Evolutionary conservation across 441 rosid species (phyloP).

Genomic region (Adansonia madagascariensis): DNA sequence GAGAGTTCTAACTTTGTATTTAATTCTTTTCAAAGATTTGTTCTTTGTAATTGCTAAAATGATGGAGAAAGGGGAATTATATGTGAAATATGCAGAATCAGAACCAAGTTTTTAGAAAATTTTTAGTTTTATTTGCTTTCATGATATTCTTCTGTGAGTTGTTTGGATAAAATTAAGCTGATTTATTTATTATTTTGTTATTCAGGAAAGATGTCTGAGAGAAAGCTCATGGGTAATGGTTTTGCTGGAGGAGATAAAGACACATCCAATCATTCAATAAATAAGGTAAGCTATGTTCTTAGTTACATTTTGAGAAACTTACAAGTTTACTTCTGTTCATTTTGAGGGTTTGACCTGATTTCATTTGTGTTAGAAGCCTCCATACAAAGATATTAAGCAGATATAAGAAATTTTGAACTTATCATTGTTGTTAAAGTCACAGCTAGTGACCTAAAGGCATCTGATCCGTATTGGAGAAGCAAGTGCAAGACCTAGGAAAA

Average conservation of each 20-base stretch:
- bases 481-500: neutral
- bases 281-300: conserved; percentile 38
- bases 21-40: conserved; percentile 9
- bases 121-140: neutral
- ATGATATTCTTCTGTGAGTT: neutral
- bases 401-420: neutral
- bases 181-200: conserved; percentile 3
- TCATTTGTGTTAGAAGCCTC: neutral
- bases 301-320: neutral
- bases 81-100: conserved; percentile 8
- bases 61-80: neutral
- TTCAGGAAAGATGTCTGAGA: conserved; percentile 43
- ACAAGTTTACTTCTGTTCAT: neutral
- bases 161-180: conserved; percentile 13
- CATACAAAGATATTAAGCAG: neutral
- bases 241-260: conserved; percentile 34
- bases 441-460: neutral
- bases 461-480: neutral
- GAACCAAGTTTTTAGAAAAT: neutral
- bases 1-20: neutral
- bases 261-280: conserved; percentile 28
- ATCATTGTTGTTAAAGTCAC: too few relatives aligned
- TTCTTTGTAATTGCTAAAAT: neutral
- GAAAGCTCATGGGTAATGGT: conserved; percentile 34
- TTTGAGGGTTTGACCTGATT: neutral